Evolutionary conservation across 2,329 filamentous ascomycete species (phyloP), one percentile per base, ranked within the genome.

Genomic region (Penicillium sp.): DNA sequence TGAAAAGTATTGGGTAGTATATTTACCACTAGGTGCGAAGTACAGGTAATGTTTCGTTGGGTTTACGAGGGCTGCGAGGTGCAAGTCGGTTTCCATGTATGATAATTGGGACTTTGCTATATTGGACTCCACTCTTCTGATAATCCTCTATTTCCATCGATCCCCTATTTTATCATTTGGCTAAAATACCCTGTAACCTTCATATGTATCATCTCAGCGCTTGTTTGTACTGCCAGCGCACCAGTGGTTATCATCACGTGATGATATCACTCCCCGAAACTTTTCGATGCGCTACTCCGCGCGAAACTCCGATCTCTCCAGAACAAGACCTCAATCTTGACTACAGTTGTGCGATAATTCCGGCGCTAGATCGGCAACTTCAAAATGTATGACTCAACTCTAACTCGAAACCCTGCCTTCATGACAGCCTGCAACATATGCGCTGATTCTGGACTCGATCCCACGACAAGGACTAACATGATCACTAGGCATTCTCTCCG

Each of bases 401-500:
- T 29, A 26, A 11, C 3, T n/a, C 8, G 19, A 2, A 0, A n/a
- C 9, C 21, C 5, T 47, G 13, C 5, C 26, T 14, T 9, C n/a
- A 10, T 31, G 1, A n/a, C 19, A 29, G 22, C 5, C 10, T 33
- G 19, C 29, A 16, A 16, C 29, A 16, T 22, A 27, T 19, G 22
- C 16, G 33, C 9, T 3, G 16, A 27, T n/a, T 24, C 11, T 13
- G 11, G 14, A 26, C 14, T 41, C 33, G 11, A 51, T 43, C 10
- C 14, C 27, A 53, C 29, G 13, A n/a, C 33, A 31, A 51, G n/a
- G 11, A 26, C 53, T 59, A 47, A 59, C 45, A 33, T 45, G 39
- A 43, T 13, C 11, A 48, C 41, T 31, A 87, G 84, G 84, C 82
- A 80, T 75, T 77, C 78, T 62, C 75, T 88, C 64, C 83, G 84